These are phyloP conservation scores for Phytophthora podocarpi DNA, from an alignment of 352 stramenopile genomes.

Conservation along the genomic window DNA sequence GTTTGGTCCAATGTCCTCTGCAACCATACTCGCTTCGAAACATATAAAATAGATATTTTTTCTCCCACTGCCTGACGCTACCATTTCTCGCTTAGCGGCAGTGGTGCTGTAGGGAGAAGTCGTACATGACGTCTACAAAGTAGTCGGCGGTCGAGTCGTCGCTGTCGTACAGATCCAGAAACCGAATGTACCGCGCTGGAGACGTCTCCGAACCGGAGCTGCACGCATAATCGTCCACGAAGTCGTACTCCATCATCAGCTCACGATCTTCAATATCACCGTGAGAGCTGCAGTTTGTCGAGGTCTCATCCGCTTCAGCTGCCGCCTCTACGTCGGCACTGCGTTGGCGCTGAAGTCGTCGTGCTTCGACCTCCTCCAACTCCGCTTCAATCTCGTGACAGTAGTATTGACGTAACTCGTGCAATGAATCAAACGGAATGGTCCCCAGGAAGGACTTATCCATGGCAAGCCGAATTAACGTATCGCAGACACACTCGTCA, in stretches of 20 bases:
- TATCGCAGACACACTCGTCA: slow-evolving; percentile 88
- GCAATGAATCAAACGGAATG: slow-evolving; percentile 78
- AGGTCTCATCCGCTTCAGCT: slow-evolving; percentile 21
- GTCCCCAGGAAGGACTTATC: slow-evolving; percentile 80
- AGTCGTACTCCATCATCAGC: slow-evolving; percentile 76
- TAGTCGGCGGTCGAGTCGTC: slow-evolving; percentile 50
- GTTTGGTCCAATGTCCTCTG: neutral
- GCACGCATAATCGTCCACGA: slow-evolving; percentile 69
- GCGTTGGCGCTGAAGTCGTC: slow-evolving; percentile 28
- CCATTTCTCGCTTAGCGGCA: slow-evolving; percentile 15
- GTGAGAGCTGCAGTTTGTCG: slow-evolving; percentile 29
- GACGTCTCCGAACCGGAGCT: slow-evolving; percentile 53
- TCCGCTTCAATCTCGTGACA: slow-evolving; percentile 64
- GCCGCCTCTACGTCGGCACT: slow-evolving; percentile 3
- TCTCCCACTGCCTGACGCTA: neutral
- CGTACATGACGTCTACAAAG: slow-evolving; percentile 77
- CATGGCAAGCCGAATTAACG: slow-evolving; percentile 75
- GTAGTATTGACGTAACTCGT: slow-evolving; percentile 75
- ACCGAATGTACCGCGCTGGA: slow-evolving; percentile 60
- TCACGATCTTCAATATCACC: slow-evolving; percentile 32
- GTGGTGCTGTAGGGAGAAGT: slow-evolving; percentile 41
- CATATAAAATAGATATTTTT: slow-evolving; percentile 30
- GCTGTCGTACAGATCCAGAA: slow-evolving; percentile 66
- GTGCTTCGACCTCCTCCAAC: slow-evolving; percentile 44
- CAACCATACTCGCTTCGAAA: neutral